A percentile compares a stretch with the other conserved stretches of the same genome.
These are phyloP conservation scores for Mortierella hygrophila DNA, from an alignment of 192 early-diverging fungal species.

Conservation along the genomic window DNA sequence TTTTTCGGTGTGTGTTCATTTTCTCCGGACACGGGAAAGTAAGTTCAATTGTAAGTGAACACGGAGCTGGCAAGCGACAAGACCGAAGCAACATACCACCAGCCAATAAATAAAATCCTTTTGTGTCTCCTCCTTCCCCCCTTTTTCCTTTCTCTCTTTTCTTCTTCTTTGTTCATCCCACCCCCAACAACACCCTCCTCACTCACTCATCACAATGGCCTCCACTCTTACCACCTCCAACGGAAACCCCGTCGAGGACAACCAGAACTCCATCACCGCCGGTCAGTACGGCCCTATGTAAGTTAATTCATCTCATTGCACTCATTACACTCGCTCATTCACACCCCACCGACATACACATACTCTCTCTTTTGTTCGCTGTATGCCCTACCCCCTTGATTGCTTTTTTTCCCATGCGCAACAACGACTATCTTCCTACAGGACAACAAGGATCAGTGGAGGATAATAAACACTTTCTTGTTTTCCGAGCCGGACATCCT, in stretches of 20 bases:
- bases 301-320: constrained; percentile 20
- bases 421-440: neutral
- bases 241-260: constrained; percentile 75
- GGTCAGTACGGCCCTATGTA: constrained; percentile 69
- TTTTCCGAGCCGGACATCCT: too few species aligned
- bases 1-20: neutral
- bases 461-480: neutral
- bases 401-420: neutral
- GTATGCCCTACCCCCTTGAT: neutral
- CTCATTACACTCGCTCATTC: neutral
- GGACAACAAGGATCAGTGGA: neutral
- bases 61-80: neutral
- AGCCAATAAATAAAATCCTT: neutral
- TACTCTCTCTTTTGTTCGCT: neutral
- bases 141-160: constrained; percentile 1
- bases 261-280: constrained; percentile 73
- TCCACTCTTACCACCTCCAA: constrained; percentile 59
- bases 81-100: neutral
- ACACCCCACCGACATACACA: neutral
- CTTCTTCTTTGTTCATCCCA: constrained; percentile 11
- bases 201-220: constrained; percentile 28
- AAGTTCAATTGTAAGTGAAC: constrained; percentile 1
- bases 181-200: neutral
- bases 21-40: neutral
- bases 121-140: neutral